phyloP scores from a whole-genome alignment of 164 flowering plant species.

The Pachysandra terminalis region DNA sequence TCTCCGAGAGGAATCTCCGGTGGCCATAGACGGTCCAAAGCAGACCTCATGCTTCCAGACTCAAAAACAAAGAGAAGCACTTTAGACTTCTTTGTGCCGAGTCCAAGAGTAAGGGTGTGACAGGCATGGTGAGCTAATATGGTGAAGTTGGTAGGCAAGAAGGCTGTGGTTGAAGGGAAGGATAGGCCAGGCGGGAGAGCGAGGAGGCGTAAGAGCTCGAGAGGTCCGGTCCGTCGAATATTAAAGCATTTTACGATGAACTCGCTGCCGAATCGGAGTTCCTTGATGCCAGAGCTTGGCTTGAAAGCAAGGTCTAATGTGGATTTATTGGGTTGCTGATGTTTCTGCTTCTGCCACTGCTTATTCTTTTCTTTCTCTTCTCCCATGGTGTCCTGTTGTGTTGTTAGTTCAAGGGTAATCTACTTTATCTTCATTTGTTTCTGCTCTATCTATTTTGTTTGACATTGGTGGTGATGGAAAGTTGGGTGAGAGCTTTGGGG shows the following conservation, averaged over 20 bases:
- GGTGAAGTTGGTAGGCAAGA: conserved; percentile 91
- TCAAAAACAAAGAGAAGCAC: conserved; percentile 79
- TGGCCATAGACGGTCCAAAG: conserved; percentile 71
- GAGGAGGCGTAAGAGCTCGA: conserved; percentile 64
- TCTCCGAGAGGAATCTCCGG: conserved; percentile 83
- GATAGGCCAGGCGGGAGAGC: conserved; percentile 43
- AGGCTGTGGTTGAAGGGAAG: conserved; percentile 69
- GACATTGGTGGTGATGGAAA: neutral
- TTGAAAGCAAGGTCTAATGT: conserved; percentile 59
- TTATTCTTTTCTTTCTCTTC: conserved; percentile 42
- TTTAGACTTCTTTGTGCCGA: conserved; percentile 92
- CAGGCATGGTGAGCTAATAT: conserved; percentile 94
- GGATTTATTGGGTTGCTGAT: conserved; percentile 49
- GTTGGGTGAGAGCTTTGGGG: neutral
- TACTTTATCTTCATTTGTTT: neutral
- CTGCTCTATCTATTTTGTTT: neutral
- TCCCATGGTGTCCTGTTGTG: conserved; percentile 21
- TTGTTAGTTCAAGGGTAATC: neutral
- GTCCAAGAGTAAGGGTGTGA: conserved; percentile 93
- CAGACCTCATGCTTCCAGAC: conserved; percentile 45
- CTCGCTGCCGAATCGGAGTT: conserved; percentile 80
- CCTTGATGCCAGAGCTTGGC: conserved; percentile 67
- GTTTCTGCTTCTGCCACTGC: conserved; percentile 65
- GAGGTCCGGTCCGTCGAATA: conserved; percentile 59
- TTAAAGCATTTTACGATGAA: conserved; percentile 88